phyloP scores from a whole-genome alignment of 108 stramenopile genomes.

The Chaetoceros tenuissimus region DNA sequence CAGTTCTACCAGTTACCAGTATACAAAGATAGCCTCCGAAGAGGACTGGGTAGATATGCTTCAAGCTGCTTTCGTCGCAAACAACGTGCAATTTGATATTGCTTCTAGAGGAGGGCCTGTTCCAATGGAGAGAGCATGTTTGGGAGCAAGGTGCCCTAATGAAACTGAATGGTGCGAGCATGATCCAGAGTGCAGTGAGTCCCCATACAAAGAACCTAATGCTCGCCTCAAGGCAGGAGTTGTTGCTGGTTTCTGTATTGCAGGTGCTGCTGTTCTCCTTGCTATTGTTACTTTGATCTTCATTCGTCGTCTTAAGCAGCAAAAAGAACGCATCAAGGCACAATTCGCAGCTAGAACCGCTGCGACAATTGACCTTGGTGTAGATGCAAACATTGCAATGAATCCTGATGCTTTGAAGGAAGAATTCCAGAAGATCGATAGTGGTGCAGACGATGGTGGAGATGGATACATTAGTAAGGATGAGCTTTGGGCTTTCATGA shows the following conservation, averaged over 20 bases:
- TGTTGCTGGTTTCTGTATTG: slow-evolving; percentile 3
- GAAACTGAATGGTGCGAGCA: slow-evolving; percentile 11
- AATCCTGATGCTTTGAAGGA: too few species aligned
- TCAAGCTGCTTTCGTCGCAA: not conserved
- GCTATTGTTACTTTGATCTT: not conserved
- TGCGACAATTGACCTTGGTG: too few species aligned
- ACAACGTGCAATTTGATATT: slow-evolving; percentile 5
- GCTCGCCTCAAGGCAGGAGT: slow-evolving; percentile 1
- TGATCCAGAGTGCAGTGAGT: slow-evolving; percentile 4
- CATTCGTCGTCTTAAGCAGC: too few species aligned
- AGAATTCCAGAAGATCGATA: slow-evolving; percentile 9
- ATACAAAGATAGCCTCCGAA: too few species aligned
- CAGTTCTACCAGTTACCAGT: too few species aligned
- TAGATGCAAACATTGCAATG: too few species aligned
- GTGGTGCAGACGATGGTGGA: not conserved
- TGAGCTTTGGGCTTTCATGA: slow-evolving; percentile 8
- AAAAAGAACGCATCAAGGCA: too few species aligned
- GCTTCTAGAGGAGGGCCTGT: not conserved
- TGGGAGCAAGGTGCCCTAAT: not conserved
- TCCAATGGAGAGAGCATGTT: slow-evolving; percentile 1
- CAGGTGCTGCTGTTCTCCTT: not conserved
- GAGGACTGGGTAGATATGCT: slow-evolving; percentile 3
- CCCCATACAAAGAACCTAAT: slow-evolving; percentile 13
- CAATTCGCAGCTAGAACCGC: too few species aligned
- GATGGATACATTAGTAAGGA: slow-evolving; percentile 9